phyloP scores from a whole-genome alignment of 1,139 yeast species.

The Groenewaldozyma sp. region DNA sequence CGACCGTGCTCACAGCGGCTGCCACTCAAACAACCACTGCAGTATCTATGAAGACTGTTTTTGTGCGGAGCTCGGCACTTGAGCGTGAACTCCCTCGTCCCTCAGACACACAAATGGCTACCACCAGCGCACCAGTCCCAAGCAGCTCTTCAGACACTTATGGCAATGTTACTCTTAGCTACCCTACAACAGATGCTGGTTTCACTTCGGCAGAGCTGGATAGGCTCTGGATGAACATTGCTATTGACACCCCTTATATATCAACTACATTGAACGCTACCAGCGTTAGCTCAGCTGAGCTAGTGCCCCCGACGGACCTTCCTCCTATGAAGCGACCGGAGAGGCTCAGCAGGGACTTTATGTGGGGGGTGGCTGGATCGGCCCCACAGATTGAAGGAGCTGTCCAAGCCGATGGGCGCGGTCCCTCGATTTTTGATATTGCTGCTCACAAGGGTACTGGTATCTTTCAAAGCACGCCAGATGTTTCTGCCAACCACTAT shows the following conservation, averaged over 20 bases:
- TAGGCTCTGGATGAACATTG: slow-evolving; percentile 11
- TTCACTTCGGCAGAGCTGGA: slow-evolving; percentile 8
- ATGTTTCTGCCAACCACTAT: slow-evolving; percentile 10
- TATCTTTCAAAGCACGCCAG: slow-evolving; percentile 12
- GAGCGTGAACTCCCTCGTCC: too few species aligned
- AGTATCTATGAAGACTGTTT: too few species aligned
- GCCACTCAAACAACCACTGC: too few species aligned
- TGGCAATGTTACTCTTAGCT: neutral
- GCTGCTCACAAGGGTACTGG: slow-evolving; percentile 10
- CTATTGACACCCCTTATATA: slow-evolving; percentile 9
- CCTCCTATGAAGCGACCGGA: slow-evolving; percentile 6
- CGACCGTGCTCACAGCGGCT: too few species aligned
- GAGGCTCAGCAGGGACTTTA: slow-evolving; percentile 11
- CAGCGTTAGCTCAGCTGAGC: slow-evolving; percentile 8
- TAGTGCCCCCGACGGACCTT: slow-evolving; percentile 11
- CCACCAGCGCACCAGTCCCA: too few species aligned
- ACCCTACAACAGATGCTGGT: slow-evolving; percentile 1
- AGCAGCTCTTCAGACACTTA: too few species aligned
- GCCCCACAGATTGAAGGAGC: slow-evolving; percentile 32
- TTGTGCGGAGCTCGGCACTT: too few species aligned
- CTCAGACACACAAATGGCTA: too few species aligned
- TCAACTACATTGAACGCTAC: slow-evolving; percentile 10
- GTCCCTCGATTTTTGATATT: slow-evolving; percentile 26
- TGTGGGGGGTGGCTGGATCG: slow-evolving; percentile 16
- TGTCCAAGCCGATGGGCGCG: slow-evolving; percentile 27